A percentile compares a stretch with the other conserved stretches of the same genome.
These are phyloP conservation scores for Ogataea dorogensis DNA, from an alignment of 805 yeast genomes.

Conservation along the genomic window DNA sequence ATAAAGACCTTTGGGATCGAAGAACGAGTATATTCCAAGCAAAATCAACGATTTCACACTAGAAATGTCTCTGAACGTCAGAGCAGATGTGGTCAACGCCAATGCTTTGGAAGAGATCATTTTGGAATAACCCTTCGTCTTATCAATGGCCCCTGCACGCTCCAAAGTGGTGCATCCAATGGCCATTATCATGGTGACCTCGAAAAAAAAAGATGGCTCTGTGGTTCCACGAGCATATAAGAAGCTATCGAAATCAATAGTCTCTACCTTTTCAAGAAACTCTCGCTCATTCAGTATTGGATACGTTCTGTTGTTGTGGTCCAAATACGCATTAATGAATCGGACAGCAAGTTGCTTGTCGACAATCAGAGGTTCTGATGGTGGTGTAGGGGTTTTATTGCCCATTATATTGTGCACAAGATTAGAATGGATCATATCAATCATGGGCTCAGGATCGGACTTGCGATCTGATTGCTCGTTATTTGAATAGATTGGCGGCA, in stretches of 20 bases:
- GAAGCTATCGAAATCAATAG: slow-evolving; percentile 22
- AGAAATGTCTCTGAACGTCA: slow-evolving; percentile 39
- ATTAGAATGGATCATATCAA: slow-evolving; percentile 16
- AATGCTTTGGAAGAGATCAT: slow-evolving; percentile 43
- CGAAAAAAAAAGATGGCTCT: slow-evolving; percentile 38
- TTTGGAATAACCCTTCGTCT: slow-evolving; percentile 39
- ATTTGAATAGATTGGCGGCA: neutral
- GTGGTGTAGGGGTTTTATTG: slow-evolving; percentile 27
- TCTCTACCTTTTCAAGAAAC: slow-evolving; percentile 33
- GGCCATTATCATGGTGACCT: slow-evolving; percentile 52
- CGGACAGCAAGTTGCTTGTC: slow-evolving; percentile 28
- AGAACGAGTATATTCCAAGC: slow-evolving; percentile 49
- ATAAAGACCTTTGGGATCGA: slow-evolving; percentile 47
- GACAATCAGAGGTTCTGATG: slow-evolving; percentile 29
- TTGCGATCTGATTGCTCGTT: neutral
- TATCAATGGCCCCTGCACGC: slow-evolving; percentile 37
- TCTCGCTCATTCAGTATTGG: slow-evolving; percentile 43
- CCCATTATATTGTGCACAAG: slow-evolving; percentile 25
- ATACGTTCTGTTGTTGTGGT: slow-evolving; percentile 43
- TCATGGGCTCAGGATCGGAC: slow-evolving; percentile 4
- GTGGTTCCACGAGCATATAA: slow-evolving; percentile 14
- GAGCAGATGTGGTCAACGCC: slow-evolving; percentile 37
- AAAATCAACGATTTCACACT: slow-evolving; percentile 43
- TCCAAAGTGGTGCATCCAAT: slow-evolving; percentile 53
- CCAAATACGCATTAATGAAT: slow-evolving; percentile 44